Conservation (phyloP, 805 yeast species). For the Crinitomyces ghanaensis region DNA sequence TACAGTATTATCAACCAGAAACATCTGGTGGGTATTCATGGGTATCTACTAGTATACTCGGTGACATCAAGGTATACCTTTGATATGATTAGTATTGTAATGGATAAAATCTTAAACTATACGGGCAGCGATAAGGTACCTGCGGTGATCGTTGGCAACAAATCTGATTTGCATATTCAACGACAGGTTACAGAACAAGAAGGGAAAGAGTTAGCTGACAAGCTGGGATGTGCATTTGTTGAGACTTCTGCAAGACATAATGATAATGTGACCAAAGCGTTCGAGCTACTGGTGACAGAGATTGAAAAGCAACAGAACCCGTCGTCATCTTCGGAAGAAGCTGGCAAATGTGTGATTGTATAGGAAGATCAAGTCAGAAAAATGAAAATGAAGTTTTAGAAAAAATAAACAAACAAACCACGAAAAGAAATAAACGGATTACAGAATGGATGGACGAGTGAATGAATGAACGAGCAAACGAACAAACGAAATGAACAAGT, state of each 20-base stretch:
- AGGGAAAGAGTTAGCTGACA: constrained; percentile 41
- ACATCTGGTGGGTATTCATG: constrained; percentile 59
- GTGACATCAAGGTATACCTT: constrained; percentile 58
- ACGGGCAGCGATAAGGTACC: constrained; percentile 52
- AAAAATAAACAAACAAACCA: too few relatives aligned
- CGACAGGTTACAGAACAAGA: constrained; percentile 47
- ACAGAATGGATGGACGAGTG: too few relatives aligned
- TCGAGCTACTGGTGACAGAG: too few relatives aligned
- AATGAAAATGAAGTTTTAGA: too few relatives aligned
- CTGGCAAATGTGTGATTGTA: too few relatives aligned
- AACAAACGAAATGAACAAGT: too few relatives aligned
- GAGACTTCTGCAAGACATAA: constrained; percentile 66
- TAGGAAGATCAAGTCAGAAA: too few relatives aligned
- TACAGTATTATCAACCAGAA: constrained; percentile 59
- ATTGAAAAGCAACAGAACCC: too few relatives aligned
- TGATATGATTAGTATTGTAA: constrained; percentile 50
- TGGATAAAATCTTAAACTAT: constrained; percentile 63
- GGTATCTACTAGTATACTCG: constrained; percentile 59
- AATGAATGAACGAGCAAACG: too few relatives aligned
- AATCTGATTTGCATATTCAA: constrained; percentile 42
- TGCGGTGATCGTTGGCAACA: constrained; percentile 56
- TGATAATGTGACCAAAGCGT: constrained; percentile 41
- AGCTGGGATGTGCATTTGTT: constrained; percentile 48
- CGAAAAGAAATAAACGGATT: too few relatives aligned
- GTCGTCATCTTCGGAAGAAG: too few relatives aligned